A percentile compares a stretch with the other conserved stretches of the same genome.
Evolutionary conservation across 495 filamentous ascomycete genomes (phyloP).

Genomic region (Xanthoparmelia taractica): DNA sequence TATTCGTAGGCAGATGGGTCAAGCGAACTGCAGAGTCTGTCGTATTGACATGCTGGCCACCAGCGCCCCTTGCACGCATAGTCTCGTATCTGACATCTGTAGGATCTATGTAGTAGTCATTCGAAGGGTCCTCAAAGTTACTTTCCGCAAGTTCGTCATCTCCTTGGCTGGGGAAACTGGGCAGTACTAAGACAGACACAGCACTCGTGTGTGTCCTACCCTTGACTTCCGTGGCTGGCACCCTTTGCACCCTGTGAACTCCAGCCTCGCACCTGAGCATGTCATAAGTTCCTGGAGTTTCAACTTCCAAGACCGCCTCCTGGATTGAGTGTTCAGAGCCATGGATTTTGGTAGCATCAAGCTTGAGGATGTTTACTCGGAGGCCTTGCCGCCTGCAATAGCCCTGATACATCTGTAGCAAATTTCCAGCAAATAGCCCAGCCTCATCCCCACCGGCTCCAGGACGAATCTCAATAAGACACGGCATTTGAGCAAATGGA

Average conservation of each 20-base stretch:
- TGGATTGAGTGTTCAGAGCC: conserved; percentile 52
- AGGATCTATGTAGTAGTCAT: conserved; percentile 82
- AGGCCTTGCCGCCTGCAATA: conserved; percentile 63
- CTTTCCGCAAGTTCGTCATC: conserved; percentile 39
- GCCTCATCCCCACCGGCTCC: conserved; percentile 93
- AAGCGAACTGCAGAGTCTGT: conserved; percentile 93
- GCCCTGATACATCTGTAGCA: conserved; percentile 80
- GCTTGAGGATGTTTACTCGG: conserved; percentile 50
- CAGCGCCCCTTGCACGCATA: conserved; percentile 86
- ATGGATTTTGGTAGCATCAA: conserved; percentile 40
- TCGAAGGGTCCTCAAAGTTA: conserved; percentile 68
- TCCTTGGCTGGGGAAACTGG: conserved; percentile 61
- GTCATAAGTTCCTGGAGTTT: conserved; percentile 67
- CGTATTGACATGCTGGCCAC: conserved; percentile 96
- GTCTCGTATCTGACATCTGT: conserved; percentile 79
- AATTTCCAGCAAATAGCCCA: conserved; percentile 74
- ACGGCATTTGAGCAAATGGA: conserved; percentile 88
- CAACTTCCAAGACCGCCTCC: conserved; percentile 85
- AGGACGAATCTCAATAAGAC: conserved; percentile 83
- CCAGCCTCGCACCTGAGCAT: conserved; percentile 78
- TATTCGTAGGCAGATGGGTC: conserved; percentile 83
- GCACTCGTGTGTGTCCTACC: conserved; percentile 91
- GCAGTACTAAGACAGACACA: conserved; percentile 82
- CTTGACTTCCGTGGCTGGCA: conserved; percentile 81
- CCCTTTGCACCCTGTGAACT: conserved; percentile 88